Evolutionary conservation across 2,329 filamentous ascomycete genomes (phyloP), one percentile per base, ranked within the genome.

Genomic region (Colletotrichum sp.): DNA sequence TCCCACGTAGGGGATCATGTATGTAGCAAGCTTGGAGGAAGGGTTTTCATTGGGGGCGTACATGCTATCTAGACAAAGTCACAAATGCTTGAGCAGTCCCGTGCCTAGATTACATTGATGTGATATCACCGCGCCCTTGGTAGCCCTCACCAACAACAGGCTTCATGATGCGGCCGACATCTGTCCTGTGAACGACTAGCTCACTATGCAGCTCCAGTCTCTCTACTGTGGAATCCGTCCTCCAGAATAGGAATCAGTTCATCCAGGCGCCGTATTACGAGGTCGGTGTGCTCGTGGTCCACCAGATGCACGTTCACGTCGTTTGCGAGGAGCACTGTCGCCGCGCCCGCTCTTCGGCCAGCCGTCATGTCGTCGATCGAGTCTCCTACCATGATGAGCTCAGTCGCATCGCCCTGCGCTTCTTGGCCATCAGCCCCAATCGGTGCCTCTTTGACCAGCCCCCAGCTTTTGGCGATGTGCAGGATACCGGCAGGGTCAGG

Each of bases 331-430:
- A 98, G 82, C n/a, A 98, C 96, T 0, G 97, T 98, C 38, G 95
- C 94, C 2, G 96, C 95, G 1, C 96, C 96, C 0, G 96, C 96
- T 68, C 88, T 89, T 75, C 93, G 90, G 0, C 97, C 96, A 1
- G 96, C 95, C 9, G 93, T 94, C 92, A 98, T 97, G 82, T 99
- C 97, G 83, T 98, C 97, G 71, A 98, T 92, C 18, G 93, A 96
- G 82, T 96, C 94, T 5, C 94, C 94, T 26, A 93, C 91, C 91
- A 93, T 93, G 78, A 92, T 90, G 56, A 92, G 80, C 7, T 82
- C 83, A 56, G 85, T 88, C 4, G 87, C 90, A 76, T 89, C 87
- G 2, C 81, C 80, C 68, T 67, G 72, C 16, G 56, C 68, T 69
- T 74, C 78, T 18, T 76, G 69, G 7, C 61, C 73, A 9, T 67